Base-by-base conservation (phyloP, 257 asterid genomes). In the Ballota nigra region DNA sequence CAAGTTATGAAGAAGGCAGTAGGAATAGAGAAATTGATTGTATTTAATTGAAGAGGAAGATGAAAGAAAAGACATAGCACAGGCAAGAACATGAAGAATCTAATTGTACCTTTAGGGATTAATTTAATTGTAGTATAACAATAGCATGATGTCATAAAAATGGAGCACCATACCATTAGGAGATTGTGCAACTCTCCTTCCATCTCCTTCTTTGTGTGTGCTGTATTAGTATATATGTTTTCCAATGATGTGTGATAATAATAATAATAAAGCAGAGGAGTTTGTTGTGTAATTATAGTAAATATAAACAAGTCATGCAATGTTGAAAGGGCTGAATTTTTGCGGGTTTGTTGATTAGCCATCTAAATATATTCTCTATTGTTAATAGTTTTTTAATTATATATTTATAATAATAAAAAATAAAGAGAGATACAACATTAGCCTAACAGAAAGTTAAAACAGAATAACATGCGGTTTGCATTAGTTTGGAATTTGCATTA, bases 1-100 rank as follows among this genome's bases (percentile, higher is more conserved):
- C 87, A 83, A 16, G 84, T 75, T 2, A 82, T 59, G 63, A 75
- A 86, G 61, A 86, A 82, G 13, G 81, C 70, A 20, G 83, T 80
- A n/a, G 79, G 34, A 8, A 64, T 9, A 6, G 66, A 56, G 3
- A 83, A 66, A 41, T 65, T 78, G 70, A 86, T 18, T 0, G 81
- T 41, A 11, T 64, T 70, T 26, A 86, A 57, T 12, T 34, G 59
- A 66, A 79, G 77, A 40, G 91, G 91, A 4, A 81, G 79, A 34
- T 74, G 18, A 0, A 75, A 24, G 64, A 59, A 73, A 6, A 80
- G 66, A 36, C 31, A 73, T 0, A 86, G 6, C 0, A 78, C 78
- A 0, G 91, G 88, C 8, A 79, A 0, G 71, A 83, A 81, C 59
- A 63, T 13, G 52, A 82, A 34, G 24, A 86, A 66, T 36, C 91